A percentile compares a stretch with the other conserved stretches of the same genome.
Conservation (phyloP, 768 basidiomycete species). For the Suillus alpinus region DNA sequence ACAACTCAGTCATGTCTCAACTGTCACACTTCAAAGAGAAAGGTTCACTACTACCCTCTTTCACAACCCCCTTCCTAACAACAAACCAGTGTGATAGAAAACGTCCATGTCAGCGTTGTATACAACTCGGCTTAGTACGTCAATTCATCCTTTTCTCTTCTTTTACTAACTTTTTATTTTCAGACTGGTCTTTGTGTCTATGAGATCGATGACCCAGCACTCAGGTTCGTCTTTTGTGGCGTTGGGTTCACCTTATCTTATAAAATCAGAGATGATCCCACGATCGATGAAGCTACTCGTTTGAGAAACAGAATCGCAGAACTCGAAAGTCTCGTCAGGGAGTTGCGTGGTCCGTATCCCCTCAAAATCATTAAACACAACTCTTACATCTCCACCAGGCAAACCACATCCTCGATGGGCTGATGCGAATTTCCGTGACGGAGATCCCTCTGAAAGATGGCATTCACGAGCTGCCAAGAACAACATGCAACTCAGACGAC, state of each 20-base stretch:
- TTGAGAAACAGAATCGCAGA: conserved; percentile 88
- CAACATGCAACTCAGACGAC: conserved; percentile 42
- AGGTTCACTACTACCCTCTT: conserved; percentile 46
- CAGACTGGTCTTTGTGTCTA: conserved; percentile 94
- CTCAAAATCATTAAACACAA: no score
- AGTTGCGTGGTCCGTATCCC: conserved; percentile 62
- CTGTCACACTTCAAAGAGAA: conserved; percentile 93
- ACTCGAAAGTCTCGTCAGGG: conserved; percentile 82
- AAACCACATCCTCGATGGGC: conserved; percentile 90
- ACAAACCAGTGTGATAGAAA: conserved; percentile 78
- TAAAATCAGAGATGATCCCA: conserved; percentile 71
- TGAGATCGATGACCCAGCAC: conserved; percentile 86
- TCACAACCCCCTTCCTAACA: background rate
- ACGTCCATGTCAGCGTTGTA: conserved; percentile 87
- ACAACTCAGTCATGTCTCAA: conserved; percentile 86
- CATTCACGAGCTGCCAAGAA: conserved; percentile 80
- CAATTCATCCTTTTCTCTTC: conserved; percentile 7
- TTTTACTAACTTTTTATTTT: conserved; percentile 4
- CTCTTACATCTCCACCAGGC: conserved; percentile 37
- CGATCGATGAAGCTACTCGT: conserved; percentile 82
- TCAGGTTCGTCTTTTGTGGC: conserved; percentile 46
- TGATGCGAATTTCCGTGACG: conserved; percentile 73
- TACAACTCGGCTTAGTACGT: conserved; percentile 79
- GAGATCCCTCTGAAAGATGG: conserved; percentile 82
- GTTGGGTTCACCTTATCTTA: conserved; percentile 1